Evolutionary conservation across 2,329 filamentous ascomycete genomes (phyloP), one percentile per base, ranked within the genome.

Genomic region (Fusarium floridanum): DNA sequence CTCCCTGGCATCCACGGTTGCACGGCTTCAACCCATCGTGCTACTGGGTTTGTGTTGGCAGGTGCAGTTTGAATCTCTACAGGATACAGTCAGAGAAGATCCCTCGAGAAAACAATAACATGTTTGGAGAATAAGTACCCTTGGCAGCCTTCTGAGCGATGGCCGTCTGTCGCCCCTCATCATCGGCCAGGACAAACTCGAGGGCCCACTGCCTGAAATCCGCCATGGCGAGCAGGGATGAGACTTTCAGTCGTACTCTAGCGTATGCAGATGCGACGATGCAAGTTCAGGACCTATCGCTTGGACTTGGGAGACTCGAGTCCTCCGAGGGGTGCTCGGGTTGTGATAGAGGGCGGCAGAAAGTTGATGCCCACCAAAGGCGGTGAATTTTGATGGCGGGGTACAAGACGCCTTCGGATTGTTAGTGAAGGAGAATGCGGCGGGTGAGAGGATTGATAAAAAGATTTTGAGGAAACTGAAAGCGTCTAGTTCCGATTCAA

Each of bases 11-110:
- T 88, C 88, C 88, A 90, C 64, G 84, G 85, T 74, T 88, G 85
- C 65, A 90, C 86, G 39, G 88, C 87, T 55, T 88, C 85, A 32
- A 89, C 88, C 88, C 88, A 90, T 77, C 87, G 86, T 17, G 86
- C 87, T 50, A 90, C 83, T 5, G 86, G 83, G 57, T 86, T 83
- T 57, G 86, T 84, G 72, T 80, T 84, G 45, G 85, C 81, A 0
- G 84, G 73, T 9, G 85, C 82, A 64, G 79, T 80, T 77, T 88
- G 82, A 24, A 89, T 87, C 70, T 85, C 87, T 88, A 24, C 5
- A 29, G 27, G 7, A 45, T 37, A 29, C 12, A 11, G 67, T 80
- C 43, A 79, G 66, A 64, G 1, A 59, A 29, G n/a, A 14, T 12
- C 55, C 34, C n/a, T 34, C 11, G 24, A 9, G 29, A 57, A 7